Base-by-base conservation (phyloP, 2,329 filamentous ascomycete genomes). In the Aspergillus vadensis region DNA sequence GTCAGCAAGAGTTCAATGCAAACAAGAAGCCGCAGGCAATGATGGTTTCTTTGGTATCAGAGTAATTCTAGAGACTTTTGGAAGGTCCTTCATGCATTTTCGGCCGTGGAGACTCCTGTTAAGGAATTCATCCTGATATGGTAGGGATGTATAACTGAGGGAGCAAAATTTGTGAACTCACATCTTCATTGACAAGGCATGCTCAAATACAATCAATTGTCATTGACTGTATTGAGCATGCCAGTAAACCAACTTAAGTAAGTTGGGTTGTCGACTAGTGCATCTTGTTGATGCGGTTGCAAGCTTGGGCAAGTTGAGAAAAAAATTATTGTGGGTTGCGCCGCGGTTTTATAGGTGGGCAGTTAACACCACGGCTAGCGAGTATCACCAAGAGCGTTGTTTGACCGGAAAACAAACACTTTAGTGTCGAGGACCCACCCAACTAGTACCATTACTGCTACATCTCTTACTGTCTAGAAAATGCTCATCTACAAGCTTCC, bases 271-370 rank as follows among this genome's bases (percentile, higher is more conserved):
- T 41, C 47, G 44, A 25, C 44, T 30, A 38, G 55, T 41, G 19
- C 43, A 27, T 39, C 30, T 25, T 48, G 47, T 44, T 39, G 53
- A 41, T 61, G 58, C 41, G 48, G 61, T 48, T 68, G 56, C 57
- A 66, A 66, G 63, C 60, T 60, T 53, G 47, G 60, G 44, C 49
- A 61, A 53, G 58, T 54, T 55, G 52, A 56, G 39, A 61, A 62
- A 65, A 67, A 65, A 63, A 54, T 59, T 63, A 49, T 63, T 68
- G 67, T 68, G 66, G 62, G 65, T 38, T 49, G 39, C 44, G 55
- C 41, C 36, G 52, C 55, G 58, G 57, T 60, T 67, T 68, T 68
- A 68, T 64, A 67, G 32, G 51, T 38, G 15, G 56, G 52, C 39
- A 58, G 49, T 51, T 47, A 32, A 19, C 47, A 32, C 57, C 57